A percentile compares a stretch with the other conserved stretches of the same genome.
phyloP scores from a whole-genome alignment of 176 grass and related monocot genomes.

The Pontederia crassipes region DNA sequence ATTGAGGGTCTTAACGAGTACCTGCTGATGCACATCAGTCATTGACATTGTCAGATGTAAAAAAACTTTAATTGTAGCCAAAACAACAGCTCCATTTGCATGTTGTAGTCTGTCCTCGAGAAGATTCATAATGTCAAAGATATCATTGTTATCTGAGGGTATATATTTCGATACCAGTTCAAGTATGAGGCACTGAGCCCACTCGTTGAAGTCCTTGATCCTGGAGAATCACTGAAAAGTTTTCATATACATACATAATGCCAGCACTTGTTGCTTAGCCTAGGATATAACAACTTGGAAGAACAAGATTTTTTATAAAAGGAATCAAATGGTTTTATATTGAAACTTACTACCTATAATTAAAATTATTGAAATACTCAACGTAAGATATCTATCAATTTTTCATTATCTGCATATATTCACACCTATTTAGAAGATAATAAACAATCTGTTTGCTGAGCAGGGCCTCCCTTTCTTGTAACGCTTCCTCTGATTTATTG shows the following conservation, averaged over 20 bases:
- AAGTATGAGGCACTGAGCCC: slow-evolving; percentile 85
- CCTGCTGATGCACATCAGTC: slow-evolving; percentile 99
- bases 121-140: slow-evolving; percentile 98
- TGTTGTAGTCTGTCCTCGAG: slow-evolving; percentile 98
- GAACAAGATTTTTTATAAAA: no score
- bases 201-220: slow-evolving; percentile 97
- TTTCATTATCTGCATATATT: not conserved
- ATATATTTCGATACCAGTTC: slow-evolving; percentile 86
- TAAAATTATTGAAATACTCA: no score
- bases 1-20: slow-evolving; percentile 13
- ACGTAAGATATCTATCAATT: no score
- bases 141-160: slow-evolving; percentile 86
- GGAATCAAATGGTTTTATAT: no score
- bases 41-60: slow-evolving; percentile 99
- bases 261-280: no score
- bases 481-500: slow-evolving; percentile 69
- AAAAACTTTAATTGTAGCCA: slow-evolving; percentile 98
- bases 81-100: slow-evolving; percentile 99
- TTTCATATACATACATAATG: no score
- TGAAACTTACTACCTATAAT: no score
- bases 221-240: slow-evolving; percentile 22
- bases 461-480: slow-evolving; percentile 76
- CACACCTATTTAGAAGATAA: slow-evolving; percentile 82
- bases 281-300: no score
- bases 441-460: slow-evolving; percentile 73